Conservation (phyloP, 2,329 filamentous ascomycete species). For the Didymellaceae sp. region DNA sequence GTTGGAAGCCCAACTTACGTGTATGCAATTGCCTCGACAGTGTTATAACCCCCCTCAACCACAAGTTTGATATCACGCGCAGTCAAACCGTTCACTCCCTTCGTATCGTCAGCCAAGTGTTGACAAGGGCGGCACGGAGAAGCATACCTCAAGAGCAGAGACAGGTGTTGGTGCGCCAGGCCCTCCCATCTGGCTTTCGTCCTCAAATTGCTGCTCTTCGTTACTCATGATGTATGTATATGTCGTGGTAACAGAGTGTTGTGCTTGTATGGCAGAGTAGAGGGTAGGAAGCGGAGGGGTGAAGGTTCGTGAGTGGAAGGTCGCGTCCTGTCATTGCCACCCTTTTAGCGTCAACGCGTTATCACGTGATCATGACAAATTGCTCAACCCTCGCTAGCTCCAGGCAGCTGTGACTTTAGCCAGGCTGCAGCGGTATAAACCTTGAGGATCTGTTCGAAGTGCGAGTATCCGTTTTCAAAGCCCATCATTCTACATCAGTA, state of each 20-base stretch:
- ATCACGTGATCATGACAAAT: conserved; percentile 27
- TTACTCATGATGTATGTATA: conserved; percentile 51
- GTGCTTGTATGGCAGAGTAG: background rate
- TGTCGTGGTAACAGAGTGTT: background rate
- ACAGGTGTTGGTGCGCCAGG: conserved; percentile 95
- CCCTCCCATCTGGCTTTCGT: conserved; percentile 73
- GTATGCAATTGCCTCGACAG: conserved; percentile 94
- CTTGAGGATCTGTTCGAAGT: background rate
- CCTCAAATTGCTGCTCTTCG: conserved; percentile 69
- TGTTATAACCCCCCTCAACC: conserved; percentile 90
- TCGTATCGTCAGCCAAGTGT: conserved; percentile 5
- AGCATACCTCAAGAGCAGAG: conserved; percentile 78
- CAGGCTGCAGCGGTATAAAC: background rate
- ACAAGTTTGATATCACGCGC: conserved; percentile 94
- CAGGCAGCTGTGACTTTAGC: conserved; percentile 3
- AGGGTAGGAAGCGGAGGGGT: background rate
- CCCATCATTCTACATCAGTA: too few relatives aligned
- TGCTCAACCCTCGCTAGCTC: background rate
- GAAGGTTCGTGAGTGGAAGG: conserved; percentile 2
- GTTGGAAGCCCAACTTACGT: conserved; percentile 62
- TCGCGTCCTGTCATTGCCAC: conserved; percentile 7
- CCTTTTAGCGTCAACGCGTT: conserved; percentile 31
- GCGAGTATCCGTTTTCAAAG: background rate
- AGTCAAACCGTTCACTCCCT: conserved; percentile 90
- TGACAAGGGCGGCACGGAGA: background rate